phyloP scores from a whole-genome alignment of 2,329 filamentous ascomycete genomes.

The Calycina herbarum region DNA sequence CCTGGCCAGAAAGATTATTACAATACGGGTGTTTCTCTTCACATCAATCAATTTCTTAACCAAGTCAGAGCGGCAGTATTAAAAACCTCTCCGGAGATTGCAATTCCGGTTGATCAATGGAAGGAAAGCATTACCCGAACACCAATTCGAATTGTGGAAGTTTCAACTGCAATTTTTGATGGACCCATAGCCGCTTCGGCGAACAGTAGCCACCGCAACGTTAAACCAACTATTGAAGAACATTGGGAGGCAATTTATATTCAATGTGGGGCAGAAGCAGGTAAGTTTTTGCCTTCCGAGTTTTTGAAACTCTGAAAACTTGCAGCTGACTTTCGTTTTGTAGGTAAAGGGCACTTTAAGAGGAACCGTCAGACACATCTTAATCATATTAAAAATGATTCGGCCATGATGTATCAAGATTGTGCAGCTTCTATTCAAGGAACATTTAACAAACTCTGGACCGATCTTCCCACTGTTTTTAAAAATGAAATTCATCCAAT shows the following conservation, averaged over 20 bases:
- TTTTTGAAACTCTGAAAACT: neutral
- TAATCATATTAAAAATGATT: neutral
- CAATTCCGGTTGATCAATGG: neutral
- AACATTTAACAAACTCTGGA: neutral
- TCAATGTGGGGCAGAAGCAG: neutral
- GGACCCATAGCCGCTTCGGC: neutral
- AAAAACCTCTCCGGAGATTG: too few species aligned
- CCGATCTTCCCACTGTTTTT: neutral
- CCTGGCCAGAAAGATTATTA: constrained; percentile 3
- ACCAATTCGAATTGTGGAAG: neutral
- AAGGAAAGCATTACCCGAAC: neutral
- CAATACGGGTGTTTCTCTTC: neutral
- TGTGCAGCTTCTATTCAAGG: neutral
- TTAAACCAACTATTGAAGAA: neutral
- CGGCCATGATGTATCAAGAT: neutral
- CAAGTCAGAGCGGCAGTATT: neutral
- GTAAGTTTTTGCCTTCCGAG: neutral
- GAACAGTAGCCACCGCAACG: neutral
- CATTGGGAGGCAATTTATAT: neutral
- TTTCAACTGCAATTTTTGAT: neutral
- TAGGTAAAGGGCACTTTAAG: neutral
- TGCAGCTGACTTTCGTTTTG: neutral
- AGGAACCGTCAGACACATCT: neutral
- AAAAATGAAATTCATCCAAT: neutral
- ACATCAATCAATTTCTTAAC: neutral